Evolutionary conservation across 352 stramenopile genomes (phyloP).

Genomic region (Phytophthora sp.): DNA sequence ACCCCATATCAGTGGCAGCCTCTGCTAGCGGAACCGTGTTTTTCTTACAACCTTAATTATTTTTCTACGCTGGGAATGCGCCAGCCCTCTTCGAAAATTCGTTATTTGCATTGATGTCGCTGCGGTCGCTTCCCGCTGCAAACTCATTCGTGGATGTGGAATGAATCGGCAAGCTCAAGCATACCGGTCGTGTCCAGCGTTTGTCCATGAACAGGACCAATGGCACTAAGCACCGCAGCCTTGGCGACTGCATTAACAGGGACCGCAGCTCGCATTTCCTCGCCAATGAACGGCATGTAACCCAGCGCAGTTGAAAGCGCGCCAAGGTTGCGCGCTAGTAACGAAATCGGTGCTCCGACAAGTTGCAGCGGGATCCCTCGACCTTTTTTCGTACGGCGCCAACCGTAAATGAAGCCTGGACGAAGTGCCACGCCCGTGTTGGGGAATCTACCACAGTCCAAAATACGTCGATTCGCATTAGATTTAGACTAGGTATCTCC

Average conservation of each 20-base stretch:
- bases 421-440: conserved; percentile 80
- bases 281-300: conserved; percentile 69
- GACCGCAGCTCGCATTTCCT: conserved; percentile 70
- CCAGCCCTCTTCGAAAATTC: too few relatives aligned
- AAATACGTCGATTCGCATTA: conserved; percentile 2
- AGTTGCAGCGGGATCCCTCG: conserved; percentile 77
- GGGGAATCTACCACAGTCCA: conserved; percentile 53
- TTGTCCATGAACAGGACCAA: conserved; percentile 61
- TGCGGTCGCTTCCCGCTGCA: not conserved
- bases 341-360: conserved; percentile 69
- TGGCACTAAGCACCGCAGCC: conserved; percentile 83
- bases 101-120: not conserved
- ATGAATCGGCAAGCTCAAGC: conserved; percentile 66
- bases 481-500: not conserved
- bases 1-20: too few relatives aligned
- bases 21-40: too few relatives aligned
- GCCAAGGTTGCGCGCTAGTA: conserved; percentile 64
- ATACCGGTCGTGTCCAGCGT: conserved; percentile 78
- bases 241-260: conserved; percentile 77
- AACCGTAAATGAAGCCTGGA: conserved; percentile 92
- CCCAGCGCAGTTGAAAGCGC: conserved; percentile 60
- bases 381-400: conserved; percentile 66
- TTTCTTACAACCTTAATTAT: conserved; percentile 21
- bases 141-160: conserved; percentile 71
- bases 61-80: not conserved